Conservation (phyloP, 495 filamentous ascomycete genomes). For the Podospora pseudoanserina region DNA sequence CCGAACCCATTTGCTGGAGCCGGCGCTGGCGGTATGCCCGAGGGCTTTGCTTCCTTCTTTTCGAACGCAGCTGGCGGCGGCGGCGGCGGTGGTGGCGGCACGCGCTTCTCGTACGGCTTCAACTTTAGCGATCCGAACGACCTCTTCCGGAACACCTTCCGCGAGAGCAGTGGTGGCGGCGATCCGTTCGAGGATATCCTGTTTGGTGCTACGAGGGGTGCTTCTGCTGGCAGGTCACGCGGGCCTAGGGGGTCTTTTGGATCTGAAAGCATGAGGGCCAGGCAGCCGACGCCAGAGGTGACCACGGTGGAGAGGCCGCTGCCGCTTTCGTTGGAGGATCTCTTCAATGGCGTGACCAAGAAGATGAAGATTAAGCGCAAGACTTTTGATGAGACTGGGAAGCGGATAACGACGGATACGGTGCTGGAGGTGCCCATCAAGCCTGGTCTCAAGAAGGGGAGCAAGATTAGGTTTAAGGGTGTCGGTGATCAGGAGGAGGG, state of each 20-base stretch:
- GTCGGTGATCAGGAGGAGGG: slow-evolving; percentile 97
- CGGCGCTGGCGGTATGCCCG: slow-evolving; percentile 38
- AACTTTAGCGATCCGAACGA: slow-evolving; percentile 76
- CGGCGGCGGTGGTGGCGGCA: slow-evolving; percentile 38
- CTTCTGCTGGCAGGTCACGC: slow-evolving; percentile 30
- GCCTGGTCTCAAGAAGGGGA: slow-evolving; percentile 88
- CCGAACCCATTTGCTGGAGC: slow-evolving; percentile 48
- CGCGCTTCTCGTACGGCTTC: slow-evolving; percentile 68
- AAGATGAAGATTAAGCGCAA: slow-evolving; percentile 98
- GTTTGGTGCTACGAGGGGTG: slow-evolving; percentile 28
- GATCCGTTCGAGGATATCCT: slow-evolving; percentile 38
- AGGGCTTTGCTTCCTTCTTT: slow-evolving; percentile 30
- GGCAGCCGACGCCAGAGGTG: slow-evolving; percentile 72
- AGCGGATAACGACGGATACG: slow-evolving; percentile 79
- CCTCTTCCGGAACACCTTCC: slow-evolving; percentile 80
- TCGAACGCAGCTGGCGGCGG: slow-evolving; percentile 16
- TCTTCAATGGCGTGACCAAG: slow-evolving; percentile 81
- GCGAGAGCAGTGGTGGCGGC: slow-evolving; percentile 48
- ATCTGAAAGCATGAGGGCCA: slow-evolving; percentile 42
- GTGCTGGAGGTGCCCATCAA: slow-evolving; percentile 93
- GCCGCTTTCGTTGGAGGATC: slow-evolving; percentile 77
- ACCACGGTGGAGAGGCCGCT: slow-evolving; percentile 85
- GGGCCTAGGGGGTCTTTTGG: slow-evolving; percentile 43
- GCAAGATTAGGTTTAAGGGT: slow-evolving; percentile 95
- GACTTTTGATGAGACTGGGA: slow-evolving; percentile 80